Conservation (phyloP, 306 rosid genomes). For the Geum urbanum region DNA sequence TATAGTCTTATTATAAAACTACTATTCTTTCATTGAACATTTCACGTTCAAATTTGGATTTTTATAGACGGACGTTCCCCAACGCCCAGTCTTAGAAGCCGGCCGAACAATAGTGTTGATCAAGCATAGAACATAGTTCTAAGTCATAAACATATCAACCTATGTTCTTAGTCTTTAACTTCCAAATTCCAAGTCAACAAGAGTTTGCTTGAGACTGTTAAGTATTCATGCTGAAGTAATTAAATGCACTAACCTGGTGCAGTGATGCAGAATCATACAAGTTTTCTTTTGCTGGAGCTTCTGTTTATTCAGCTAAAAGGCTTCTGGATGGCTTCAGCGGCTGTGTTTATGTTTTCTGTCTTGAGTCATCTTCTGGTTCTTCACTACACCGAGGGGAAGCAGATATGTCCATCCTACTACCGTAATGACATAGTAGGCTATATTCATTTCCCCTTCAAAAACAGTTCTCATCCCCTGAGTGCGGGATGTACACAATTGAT, state of each 20-base stretch:
- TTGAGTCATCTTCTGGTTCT: constrained; percentile 15
- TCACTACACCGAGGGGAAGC: background rate
- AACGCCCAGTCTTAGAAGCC: background rate
- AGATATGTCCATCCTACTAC: constrained; percentile 1
- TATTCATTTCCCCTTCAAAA: background rate
- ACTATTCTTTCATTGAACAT: background rate
- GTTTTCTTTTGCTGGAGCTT: background rate
- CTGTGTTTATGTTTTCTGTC: constrained; percentile 2
- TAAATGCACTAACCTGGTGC: background rate
- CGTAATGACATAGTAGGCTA: accelerated
- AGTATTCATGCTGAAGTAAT: background rate
- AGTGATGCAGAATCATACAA: background rate
- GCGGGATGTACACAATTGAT: background rate
- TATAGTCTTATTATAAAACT: background rate
- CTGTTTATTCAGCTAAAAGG: background rate
- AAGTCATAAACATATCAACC: background rate
- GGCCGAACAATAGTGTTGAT: background rate
- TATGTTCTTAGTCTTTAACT: background rate
- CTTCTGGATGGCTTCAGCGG: constrained; percentile 13
- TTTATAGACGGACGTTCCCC: background rate
- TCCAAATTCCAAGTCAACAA: background rate
- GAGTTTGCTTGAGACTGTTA: background rate
- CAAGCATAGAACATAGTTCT: background rate
- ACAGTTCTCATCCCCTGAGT: accelerated
- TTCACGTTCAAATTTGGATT: background rate